Percentiles rank a stretch among this genome's conserved stretches.
Conservation (phyloP, 306 rosid genomes). For the Quercus alba region DNA sequence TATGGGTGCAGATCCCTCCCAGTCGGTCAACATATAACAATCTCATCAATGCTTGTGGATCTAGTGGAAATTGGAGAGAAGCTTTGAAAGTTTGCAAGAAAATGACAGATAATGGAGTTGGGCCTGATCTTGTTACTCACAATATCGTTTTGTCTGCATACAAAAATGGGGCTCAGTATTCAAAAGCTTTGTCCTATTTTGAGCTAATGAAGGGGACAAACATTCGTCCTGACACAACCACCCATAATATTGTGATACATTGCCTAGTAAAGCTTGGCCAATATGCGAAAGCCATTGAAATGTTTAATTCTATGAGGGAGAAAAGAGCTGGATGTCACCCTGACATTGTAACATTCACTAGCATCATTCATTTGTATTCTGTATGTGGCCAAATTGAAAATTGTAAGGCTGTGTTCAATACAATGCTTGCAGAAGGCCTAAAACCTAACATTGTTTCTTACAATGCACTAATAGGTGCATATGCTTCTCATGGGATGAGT, state of each 20-base stretch:
- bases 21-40: slow-evolving; percentile 89
- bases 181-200: slow-evolving; percentile 88
- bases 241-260: slow-evolving; percentile 79
- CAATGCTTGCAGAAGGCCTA: slow-evolving; percentile 82
- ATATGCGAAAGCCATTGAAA: slow-evolving; percentile 61
- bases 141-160: slow-evolving; percentile 83
- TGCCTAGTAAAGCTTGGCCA: slow-evolving; percentile 76
- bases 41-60: slow-evolving; percentile 95
- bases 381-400: slow-evolving; percentile 69
- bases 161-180: slow-evolving; percentile 83
- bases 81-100: slow-evolving; percentile 85
- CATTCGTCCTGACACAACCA: slow-evolving; percentile 75
- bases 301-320: slow-evolving; percentile 79
- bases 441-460: slow-evolving; percentile 79
- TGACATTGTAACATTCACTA: slow-evolving; percentile 86
- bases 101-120: slow-evolving; percentile 97
- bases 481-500: slow-evolving; percentile 79
- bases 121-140: slow-evolving; percentile 98
- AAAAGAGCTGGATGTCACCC: slow-evolving; percentile 76
- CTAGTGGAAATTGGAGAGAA: slow-evolving; percentile 96
- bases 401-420: slow-evolving; percentile 65
- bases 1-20: slow-evolving; percentile 70
- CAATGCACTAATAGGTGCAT: slow-evolving; percentile 79
- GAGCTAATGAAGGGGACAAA: slow-evolving; percentile 92
- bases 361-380: slow-evolving; percentile 81